Evolutionary conservation across 2,329 filamentous ascomycete species (phyloP).

Genomic region (Aspergillus terreus): DNA sequence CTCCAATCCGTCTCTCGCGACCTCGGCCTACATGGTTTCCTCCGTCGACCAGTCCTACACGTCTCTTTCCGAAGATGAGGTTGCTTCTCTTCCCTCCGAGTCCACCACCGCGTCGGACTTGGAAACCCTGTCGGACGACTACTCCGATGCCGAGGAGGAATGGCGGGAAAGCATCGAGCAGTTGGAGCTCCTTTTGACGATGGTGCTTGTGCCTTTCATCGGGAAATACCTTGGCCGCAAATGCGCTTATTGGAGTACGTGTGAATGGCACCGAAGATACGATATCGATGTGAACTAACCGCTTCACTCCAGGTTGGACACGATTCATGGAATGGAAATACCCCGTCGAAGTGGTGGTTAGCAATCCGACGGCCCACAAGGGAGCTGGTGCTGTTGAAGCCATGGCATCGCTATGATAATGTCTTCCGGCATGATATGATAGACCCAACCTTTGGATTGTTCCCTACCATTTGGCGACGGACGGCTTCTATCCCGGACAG

Average conservation of each 20-base stretch:
- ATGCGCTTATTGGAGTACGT: conserved; percentile 89
- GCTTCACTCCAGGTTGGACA: conserved; percentile 66
- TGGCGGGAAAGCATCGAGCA: conserved; percentile 95
- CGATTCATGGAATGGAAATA: conserved; percentile 95
- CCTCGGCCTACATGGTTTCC: conserved; percentile 39
- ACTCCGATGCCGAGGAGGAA: conserved; percentile 86
- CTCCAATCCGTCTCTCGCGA: conserved; percentile 33
- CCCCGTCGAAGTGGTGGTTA: conserved; percentile 65
- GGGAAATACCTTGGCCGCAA: conserved; percentile 94
- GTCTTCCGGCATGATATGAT: not conserved
- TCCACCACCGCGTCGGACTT: conserved; percentile 36
- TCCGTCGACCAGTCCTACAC: conserved; percentile 23
- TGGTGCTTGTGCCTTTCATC: conserved; percentile 89
- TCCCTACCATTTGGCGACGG: no score
- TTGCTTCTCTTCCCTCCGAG: conserved; percentile 43
- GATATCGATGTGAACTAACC: not conserved
- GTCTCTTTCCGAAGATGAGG: conserved; percentile 33
- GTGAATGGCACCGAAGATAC: not conserved
- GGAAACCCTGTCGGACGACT: conserved; percentile 48
- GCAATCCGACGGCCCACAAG: conserved; percentile 61
- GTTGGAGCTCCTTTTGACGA: conserved; percentile 84
- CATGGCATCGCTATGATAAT: conserved; percentile 35
- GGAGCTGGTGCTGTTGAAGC: conserved; percentile 62
- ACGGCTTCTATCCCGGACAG: not conserved
- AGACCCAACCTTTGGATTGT: no score